Base-by-base conservation (phyloP, 352 stramenopile genomes). In the Phytophthora pistaciae region DNA sequence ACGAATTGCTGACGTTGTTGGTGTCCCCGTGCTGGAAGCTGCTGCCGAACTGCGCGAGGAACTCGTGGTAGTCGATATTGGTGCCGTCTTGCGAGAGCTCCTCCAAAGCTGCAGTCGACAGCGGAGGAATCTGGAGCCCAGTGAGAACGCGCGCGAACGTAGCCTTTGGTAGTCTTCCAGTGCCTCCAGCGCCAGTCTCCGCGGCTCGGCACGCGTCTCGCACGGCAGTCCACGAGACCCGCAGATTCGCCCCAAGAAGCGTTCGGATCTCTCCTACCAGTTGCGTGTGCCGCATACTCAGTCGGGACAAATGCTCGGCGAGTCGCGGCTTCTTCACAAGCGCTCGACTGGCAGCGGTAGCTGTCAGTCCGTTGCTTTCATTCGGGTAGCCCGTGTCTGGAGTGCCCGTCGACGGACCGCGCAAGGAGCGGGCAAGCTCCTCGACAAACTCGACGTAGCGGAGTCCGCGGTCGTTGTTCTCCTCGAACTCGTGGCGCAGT, bases 401-500 rank as follows among this genome's bases (percentile, higher is more conserved):
- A 29, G 53, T 61, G 10, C 64, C 59, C 4, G 38, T 70, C 9
- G 48, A 36, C 3, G 74, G 74, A 13, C 83, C 80, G 10, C 82
- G 78, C 11, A 90, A 48, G 3, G 86, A 75, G 31, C 83, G 77
- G 53, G 82, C 82, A 29, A 94, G 61, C 20, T 92, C 80, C 48
- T 88, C 76, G 27, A 94, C 82, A 46, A 94, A 94, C 7, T 69
- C 66, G 50, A 76, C 76, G 77, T 94, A 94, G 27, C 60, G 60
- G 13, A 92, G 64, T 14, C 65, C 70, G 27, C 63, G 68, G 61
- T 94, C 87, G 73, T 92, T 94, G 74, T 88, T 94, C 74, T 94
- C 87, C 27, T 94, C 87, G 67, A 88, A 94, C 56, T 94, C 87
- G 56, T 90, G 82, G 3, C 85, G 71, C 38, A 94, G 70, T 42